phyloP scores from a whole-genome alignment of 2,329 filamentous ascomycete genomes.

The Neoarthrinium moseri region DNA sequence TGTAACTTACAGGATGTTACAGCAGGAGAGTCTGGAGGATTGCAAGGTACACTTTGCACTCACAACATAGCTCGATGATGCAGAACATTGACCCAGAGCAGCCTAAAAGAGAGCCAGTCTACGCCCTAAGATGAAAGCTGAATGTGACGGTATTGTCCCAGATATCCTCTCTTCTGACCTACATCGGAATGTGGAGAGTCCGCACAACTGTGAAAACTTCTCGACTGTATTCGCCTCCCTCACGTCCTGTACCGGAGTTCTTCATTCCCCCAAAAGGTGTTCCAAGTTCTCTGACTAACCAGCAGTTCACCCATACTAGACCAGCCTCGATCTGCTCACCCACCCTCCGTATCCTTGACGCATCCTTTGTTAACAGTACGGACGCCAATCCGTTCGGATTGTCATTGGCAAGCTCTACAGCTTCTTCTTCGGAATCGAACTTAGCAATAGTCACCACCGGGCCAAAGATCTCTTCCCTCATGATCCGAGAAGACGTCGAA shows the following conservation, averaged over 20 bases:
- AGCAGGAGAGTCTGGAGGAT: neutral
- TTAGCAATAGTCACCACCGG: constrained; percentile 38
- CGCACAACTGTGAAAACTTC: constrained; percentile 30
- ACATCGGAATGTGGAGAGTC: constrained; percentile 26
- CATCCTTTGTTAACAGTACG: constrained; percentile 28
- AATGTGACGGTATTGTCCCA: neutral
- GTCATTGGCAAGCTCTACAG: constrained; percentile 24
- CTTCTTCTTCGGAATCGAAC: constrained; percentile 29
- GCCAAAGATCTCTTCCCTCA: constrained; percentile 40
- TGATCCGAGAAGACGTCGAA: constrained; percentile 21
- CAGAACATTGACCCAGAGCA: too few species aligned
- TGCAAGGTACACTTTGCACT: constrained; percentile 1
- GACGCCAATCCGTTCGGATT: constrained; percentile 28
- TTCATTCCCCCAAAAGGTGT: constrained; percentile 34
- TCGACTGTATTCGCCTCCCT: constrained; percentile 30
- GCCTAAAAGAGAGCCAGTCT: neutral
- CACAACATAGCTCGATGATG: too few species aligned
- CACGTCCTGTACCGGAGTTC: constrained; percentile 28
- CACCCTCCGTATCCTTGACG: constrained; percentile 25
- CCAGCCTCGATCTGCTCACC: constrained; percentile 30
- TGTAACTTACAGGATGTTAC: neutral
- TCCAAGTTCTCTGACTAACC: constrained; percentile 29
- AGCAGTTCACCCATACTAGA: constrained; percentile 32
- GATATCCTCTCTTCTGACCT: neutral
- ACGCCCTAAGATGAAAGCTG: neutral